These are phyloP conservation scores for Eimeria falciformis DNA, from an alignment of 169 alveolate species.

Conservation along the genomic window DNA sequence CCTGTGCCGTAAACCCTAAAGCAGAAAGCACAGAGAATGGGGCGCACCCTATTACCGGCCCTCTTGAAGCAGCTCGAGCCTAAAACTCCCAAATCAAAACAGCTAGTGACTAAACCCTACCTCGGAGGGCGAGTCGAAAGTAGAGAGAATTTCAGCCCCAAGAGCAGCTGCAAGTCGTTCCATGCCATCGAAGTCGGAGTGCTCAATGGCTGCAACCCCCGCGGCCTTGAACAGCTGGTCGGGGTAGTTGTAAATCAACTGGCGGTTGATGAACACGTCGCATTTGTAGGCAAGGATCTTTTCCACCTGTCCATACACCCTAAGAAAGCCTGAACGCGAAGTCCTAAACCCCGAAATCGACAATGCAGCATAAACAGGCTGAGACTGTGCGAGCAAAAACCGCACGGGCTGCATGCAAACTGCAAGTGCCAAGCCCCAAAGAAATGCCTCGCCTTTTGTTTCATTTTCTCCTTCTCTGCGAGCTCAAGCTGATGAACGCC, in stretches of 20 bases:
- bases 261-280: conserved; percentile 99
- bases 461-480: conserved; percentile 98
- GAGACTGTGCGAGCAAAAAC: background rate
- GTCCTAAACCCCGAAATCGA: background rate
- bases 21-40: background rate
- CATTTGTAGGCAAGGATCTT: conserved; percentile 97
- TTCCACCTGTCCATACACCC: conserved; percentile 84
- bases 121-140: conserved; percentile 97
- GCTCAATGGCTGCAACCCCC: conserved; percentile 98
- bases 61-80: background rate
- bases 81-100: background rate
- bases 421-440: too few relatives aligned
- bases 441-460: conserved; percentile 89
- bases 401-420: background rate
- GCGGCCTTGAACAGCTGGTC: conserved; percentile 97
- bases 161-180: conserved; percentile 98
- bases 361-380: background rate
- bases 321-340: too few relatives aligned
- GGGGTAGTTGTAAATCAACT: conserved; percentile 99
- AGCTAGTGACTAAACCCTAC: conserved; percentile 12
- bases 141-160: conserved; percentile 98
- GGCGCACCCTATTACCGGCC: background rate
- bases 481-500: conserved; percentile 98
- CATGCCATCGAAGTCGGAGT: conserved; percentile 99
- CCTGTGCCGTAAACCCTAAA: background rate